These are phyloP conservation scores for Bisporella sp. DNA, from an alignment of 2,329 filamentous ascomycete species.

Conservation along the genomic window DNA sequence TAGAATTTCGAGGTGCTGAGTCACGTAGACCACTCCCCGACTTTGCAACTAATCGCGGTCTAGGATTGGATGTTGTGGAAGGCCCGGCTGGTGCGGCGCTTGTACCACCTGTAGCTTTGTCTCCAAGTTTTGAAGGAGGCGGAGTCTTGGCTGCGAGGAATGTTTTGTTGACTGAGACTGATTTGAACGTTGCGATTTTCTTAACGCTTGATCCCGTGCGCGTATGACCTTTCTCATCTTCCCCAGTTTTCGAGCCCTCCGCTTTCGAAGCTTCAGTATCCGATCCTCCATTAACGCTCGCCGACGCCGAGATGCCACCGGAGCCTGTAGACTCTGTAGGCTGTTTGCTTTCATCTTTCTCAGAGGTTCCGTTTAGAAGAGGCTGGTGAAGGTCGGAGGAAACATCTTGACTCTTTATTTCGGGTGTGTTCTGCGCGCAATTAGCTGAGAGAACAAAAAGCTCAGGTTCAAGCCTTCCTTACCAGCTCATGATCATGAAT, in stretches of 20 bases:
- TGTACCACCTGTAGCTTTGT: constrained; percentile 32
- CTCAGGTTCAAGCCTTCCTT: neutral
- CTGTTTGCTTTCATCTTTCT: constrained; percentile 46
- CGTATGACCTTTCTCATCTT: constrained; percentile 51
- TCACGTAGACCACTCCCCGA: constrained; percentile 55
- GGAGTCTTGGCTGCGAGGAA: constrained; percentile 68
- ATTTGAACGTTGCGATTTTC: constrained; percentile 75
- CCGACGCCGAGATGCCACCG: constrained; percentile 54
- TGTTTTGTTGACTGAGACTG: constrained; percentile 78
- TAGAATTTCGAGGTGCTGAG: constrained; percentile 37
- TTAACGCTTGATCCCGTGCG: constrained; percentile 53
- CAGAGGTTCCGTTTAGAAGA: constrained; percentile 40
- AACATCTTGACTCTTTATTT: constrained; percentile 44
- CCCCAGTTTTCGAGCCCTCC: constrained; percentile 45
- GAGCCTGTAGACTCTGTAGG: constrained; percentile 49
- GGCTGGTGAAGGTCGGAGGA: constrained; percentile 27
- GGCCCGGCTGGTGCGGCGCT: constrained; percentile 30
- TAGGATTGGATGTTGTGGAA: constrained; percentile 42
- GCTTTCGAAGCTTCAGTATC: constrained; percentile 66
- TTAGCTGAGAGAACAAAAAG: constrained; percentile 12
- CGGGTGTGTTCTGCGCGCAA: constrained; percentile 29
- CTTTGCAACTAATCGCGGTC: constrained; percentile 71
- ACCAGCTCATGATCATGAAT: constrained; percentile 26
- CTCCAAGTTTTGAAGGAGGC: constrained; percentile 41
- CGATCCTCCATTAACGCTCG: constrained; percentile 66